Conservation (phyloP, 78 protist species). For the Carpediemonas membranifera region DNA sequence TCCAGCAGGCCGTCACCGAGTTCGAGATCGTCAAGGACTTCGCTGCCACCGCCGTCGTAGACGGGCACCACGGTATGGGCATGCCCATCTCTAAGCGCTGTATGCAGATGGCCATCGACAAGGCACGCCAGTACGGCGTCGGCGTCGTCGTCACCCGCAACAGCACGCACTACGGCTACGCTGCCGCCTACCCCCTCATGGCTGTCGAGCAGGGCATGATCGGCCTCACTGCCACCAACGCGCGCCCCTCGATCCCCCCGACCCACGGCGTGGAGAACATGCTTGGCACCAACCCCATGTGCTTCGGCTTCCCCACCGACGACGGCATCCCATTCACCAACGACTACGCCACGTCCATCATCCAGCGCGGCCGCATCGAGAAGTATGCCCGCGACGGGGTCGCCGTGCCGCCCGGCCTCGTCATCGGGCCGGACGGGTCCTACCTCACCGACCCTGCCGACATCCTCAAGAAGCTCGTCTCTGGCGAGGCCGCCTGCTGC, state of each 20-base stretch:
- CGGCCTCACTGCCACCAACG: constrained; percentile 20
- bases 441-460: constrained; percentile 2
- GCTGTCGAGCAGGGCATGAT: constrained; percentile 13
- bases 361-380: constrained; percentile 27
- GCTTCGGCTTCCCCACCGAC: constrained; percentile 27
- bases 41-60: constrained; percentile 29
- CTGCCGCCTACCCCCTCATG: constrained; percentile 11
- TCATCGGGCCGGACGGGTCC: constrained; percentile 16
- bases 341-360: constrained; percentile 27
- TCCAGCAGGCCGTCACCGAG: not conserved
- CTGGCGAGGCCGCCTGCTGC: constrained; percentile 3
- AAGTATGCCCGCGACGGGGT: not conserved
- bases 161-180: constrained; percentile 28
- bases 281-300: constrained; percentile 31
- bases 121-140: constrained; percentile 17
- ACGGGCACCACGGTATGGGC: constrained; percentile 34
- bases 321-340: constrained; percentile 13
- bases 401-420: constrained; percentile 17
- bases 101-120: constrained; percentile 35
- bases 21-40: constrained; percentile 14
- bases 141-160: constrained; percentile 29
- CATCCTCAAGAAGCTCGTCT: not conserved
- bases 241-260: constrained; percentile 37
- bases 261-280: constrained; percentile 10
- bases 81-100: constrained; percentile 1